A percentile compares a stretch with the other conserved stretches of the same genome.
Evolutionary conservation across 345 rosid species (phyloP).

Genomic region (Combretum micranthum): DNA sequence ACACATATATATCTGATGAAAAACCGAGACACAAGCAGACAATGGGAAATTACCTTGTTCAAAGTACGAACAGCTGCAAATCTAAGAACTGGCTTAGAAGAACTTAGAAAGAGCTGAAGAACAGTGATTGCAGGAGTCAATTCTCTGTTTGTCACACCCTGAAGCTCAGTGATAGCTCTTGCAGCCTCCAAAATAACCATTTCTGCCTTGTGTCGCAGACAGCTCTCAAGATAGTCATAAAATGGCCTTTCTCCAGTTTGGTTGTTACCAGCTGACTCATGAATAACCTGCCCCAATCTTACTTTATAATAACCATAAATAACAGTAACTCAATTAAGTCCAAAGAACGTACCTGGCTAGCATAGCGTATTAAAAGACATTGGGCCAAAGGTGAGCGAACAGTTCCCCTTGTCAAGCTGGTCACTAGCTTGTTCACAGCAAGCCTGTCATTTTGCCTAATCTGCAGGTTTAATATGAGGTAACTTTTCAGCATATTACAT

Average conservation of each 20-base stretch:
- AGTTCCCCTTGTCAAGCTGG: constrained; percentile 86
- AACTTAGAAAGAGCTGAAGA: constrained; percentile 93
- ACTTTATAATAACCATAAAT: neutral
- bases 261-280: constrained; percentile 60
- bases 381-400: constrained; percentile 97
- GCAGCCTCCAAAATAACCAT: constrained; percentile 99
- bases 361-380: constrained; percentile 86
- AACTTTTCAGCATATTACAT: neutral
- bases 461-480: constrained; percentile 31
- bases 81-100: constrained; percentile 93
- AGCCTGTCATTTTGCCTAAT: constrained; percentile 88
- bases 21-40: neutral
- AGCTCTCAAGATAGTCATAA: constrained; percentile 91
- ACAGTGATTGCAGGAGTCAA: constrained; percentile 97
- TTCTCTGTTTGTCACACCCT: constrained; percentile 87
- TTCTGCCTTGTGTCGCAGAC: constrained; percentile 96
- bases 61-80: constrained; percentile 98
- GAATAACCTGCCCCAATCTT: constrained; percentile 60
- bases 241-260: constrained; percentile 93
- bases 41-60: constrained; percentile 58
- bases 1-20: too few relatives aligned
- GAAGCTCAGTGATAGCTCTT: constrained; percentile 97
- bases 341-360: constrained; percentile 59
- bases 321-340: neutral
- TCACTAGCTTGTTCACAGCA: constrained; percentile 89